Evolutionary conservation across 331 rosid species (phyloP).

Genomic region (Saraca asoca): DNA sequence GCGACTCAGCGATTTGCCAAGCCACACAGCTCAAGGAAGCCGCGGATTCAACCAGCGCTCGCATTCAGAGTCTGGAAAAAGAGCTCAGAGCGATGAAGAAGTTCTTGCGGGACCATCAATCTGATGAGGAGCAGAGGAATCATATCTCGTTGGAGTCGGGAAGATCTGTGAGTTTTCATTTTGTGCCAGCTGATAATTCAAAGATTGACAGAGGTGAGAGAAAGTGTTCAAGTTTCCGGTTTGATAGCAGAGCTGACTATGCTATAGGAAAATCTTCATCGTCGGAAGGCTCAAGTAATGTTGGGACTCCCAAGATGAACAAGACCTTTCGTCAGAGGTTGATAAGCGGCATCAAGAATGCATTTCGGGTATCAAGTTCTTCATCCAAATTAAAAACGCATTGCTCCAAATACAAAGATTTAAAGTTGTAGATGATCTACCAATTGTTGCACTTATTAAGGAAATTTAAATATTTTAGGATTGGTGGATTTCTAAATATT

Average conservation of each 20-base stretch:
- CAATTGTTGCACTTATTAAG: too few species aligned
- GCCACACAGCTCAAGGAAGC: conserved; percentile 54
- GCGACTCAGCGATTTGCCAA: conserved; percentile 52
- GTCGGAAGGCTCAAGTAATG: conserved; percentile 24
- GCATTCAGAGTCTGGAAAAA: conserved; percentile 64
- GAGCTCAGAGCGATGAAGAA: conserved; percentile 67
- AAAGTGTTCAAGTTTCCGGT: conserved; percentile 51
- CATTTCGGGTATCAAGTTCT: conserved; percentile 48
- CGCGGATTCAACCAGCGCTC: conserved; percentile 61
- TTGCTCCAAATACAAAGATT: too few species aligned
- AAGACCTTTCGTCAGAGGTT: conserved; percentile 54
- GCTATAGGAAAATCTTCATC: conserved; percentile 21
- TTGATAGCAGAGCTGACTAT: neutral
- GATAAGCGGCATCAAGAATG: conserved; percentile 55
- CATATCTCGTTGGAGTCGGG: conserved; percentile 35
- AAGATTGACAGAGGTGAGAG: conserved; percentile 54
- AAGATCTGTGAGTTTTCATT: conserved; percentile 70
- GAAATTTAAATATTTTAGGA: too few species aligned
- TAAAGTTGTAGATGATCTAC: too few species aligned
- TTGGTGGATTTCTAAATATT: too few species aligned
- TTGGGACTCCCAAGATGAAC: conserved; percentile 18
- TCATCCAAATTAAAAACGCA: too few species aligned
- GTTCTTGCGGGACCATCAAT: conserved; percentile 37
- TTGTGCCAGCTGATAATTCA: conserved; percentile 24
- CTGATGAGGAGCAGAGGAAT: conserved; percentile 26